Evolutionary conservation across 2,329 filamentous ascomycete species (phyloP).

Genomic region (Clarireedia homoeocarpa): DNA sequence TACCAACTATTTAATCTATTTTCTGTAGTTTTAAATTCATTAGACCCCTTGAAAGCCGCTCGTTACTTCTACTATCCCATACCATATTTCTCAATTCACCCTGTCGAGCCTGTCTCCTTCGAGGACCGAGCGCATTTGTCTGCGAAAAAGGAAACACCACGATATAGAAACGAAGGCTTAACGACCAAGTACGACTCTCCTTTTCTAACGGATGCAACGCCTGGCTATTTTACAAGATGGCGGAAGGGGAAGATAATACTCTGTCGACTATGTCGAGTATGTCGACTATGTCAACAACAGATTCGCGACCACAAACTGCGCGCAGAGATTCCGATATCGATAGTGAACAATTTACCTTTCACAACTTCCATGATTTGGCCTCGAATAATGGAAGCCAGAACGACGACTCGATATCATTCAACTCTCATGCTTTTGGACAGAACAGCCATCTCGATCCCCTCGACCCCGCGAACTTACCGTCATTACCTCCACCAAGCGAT

Average conservation of each 20-base stretch:
- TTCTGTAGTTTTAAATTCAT: neutral
- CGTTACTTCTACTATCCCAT: neutral
- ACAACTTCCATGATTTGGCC: slow-evolving; percentile 24
- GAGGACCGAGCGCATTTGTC: slow-evolving; percentile 16
- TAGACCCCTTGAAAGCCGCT: neutral
- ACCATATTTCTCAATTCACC: neutral
- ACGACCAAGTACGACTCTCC: neutral
- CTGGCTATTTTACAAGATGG: slow-evolving; percentile 22
- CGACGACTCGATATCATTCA: slow-evolving; percentile 20
- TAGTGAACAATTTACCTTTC: slow-evolving; percentile 23
- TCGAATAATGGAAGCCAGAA: slow-evolving; percentile 21
- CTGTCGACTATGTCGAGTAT: neutral
- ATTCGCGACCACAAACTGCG: slow-evolving; percentile 23
- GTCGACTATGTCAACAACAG: slow-evolving; percentile 8
- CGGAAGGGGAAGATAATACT: slow-evolving; percentile 23
- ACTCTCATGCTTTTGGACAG: slow-evolving; percentile 13
- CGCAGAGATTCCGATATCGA: slow-evolving; percentile 22
- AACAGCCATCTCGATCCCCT: slow-evolving; percentile 19
- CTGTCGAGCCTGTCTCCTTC: neutral
- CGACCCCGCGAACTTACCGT: slow-evolving; percentile 20
- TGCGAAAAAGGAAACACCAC: neutral
- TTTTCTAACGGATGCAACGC: slow-evolving; percentile 22
- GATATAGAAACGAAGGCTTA: neutral
- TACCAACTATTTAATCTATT: neutral
- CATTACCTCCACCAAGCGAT: slow-evolving; percentile 22